phyloP scores from a whole-genome alignment of 2,329 filamentous ascomycete genomes.

The Ascochyta fabae region DNA sequence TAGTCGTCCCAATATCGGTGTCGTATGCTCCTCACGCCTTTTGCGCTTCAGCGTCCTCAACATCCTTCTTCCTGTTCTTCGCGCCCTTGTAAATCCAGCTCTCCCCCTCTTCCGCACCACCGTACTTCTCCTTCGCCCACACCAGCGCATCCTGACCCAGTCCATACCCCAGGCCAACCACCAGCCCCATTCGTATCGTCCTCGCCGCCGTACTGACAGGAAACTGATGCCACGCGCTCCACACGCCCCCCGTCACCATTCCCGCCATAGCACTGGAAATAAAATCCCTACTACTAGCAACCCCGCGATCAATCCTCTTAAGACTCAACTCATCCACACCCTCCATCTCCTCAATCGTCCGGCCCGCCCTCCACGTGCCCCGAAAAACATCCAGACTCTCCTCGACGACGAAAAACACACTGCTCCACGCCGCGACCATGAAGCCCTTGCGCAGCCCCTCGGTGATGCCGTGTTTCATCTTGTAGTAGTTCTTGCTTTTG shows the following conservation, averaged over 20 bases:
- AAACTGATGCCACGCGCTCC: slow-evolving; percentile 85
- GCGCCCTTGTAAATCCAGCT: slow-evolving; percentile 52
- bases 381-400: slow-evolving; percentile 78
- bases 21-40: neutral
- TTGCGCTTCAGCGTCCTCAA: neutral
- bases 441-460: slow-evolving; percentile 79
- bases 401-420: slow-evolving; percentile 80
- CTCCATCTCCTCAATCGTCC: slow-evolving; percentile 46
- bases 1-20: no score
- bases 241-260: slow-evolving; percentile 81
- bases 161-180: slow-evolving; percentile 81
- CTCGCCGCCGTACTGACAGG: slow-evolving; percentile 66
- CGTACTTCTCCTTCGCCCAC: slow-evolving; percentile 58
- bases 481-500: slow-evolving; percentile 94
- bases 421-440: slow-evolving; percentile 74
- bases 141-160: slow-evolving; percentile 78
- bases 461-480: slow-evolving; percentile 75
- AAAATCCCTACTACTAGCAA: slow-evolving; percentile 65
- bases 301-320: slow-evolving; percentile 32
- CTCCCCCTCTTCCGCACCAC: slow-evolving; percentile 34
- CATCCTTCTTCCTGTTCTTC: slow-evolving; percentile 36
- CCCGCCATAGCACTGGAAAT: slow-evolving; percentile 83
- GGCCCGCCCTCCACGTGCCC: slow-evolving; percentile 53
- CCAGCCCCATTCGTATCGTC: slow-evolving; percentile 79
- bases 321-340: slow-evolving; percentile 46